phyloP scores from a whole-genome alignment of 768 basidiomycete genomes.

The Pleurotus djamor region DNA sequence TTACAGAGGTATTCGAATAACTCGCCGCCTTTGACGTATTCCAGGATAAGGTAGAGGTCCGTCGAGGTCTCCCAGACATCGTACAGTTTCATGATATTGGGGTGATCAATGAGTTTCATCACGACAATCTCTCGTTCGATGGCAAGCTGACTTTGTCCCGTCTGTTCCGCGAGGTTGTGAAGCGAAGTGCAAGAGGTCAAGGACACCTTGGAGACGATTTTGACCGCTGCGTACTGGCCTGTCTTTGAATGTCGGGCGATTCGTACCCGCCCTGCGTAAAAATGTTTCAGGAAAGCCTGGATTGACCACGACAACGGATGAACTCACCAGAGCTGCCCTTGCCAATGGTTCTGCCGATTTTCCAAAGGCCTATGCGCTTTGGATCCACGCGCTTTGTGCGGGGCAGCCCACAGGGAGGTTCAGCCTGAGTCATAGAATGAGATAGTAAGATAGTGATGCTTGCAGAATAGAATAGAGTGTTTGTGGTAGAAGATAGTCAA shows the following conservation, averaged over 20 bases:
- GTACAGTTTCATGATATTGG: slow-evolving; percentile 91
- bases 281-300: background rate
- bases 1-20: slow-evolving; percentile 90
- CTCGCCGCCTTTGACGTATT: slow-evolving; percentile 94
- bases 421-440: slow-evolving; percentile 22
- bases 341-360: slow-evolving; percentile 81
- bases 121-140: slow-evolving; percentile 95
- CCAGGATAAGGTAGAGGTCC: slow-evolving; percentile 88
- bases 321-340: slow-evolving; percentile 72
- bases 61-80: slow-evolving; percentile 96
- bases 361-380: slow-evolving; percentile 78
- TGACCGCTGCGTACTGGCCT: slow-evolving; percentile 89
- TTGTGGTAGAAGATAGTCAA: background rate
- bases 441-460: slow-evolving; percentile 5
- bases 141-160: slow-evolving; percentile 74
- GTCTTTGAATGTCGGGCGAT: slow-evolving; percentile 88
- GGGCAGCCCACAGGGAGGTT: slow-evolving; percentile 18
- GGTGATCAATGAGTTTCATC: slow-evolving; percentile 97
- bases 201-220: slow-evolving; percentile 84
- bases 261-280: slow-evolving; percentile 73
- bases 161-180: slow-evolving; percentile 65
- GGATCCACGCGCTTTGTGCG: slow-evolving; percentile 40
- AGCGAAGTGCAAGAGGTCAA: slow-evolving; percentile 68
- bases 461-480: background rate
- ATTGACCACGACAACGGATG: background rate